Percentiles rank a stretch among this genome's conserved stretches.
These are phyloP conservation scores for Euphorbia peplus DNA, from an alignment of 345 rosid genomes.

Conservation along the genomic window DNA sequence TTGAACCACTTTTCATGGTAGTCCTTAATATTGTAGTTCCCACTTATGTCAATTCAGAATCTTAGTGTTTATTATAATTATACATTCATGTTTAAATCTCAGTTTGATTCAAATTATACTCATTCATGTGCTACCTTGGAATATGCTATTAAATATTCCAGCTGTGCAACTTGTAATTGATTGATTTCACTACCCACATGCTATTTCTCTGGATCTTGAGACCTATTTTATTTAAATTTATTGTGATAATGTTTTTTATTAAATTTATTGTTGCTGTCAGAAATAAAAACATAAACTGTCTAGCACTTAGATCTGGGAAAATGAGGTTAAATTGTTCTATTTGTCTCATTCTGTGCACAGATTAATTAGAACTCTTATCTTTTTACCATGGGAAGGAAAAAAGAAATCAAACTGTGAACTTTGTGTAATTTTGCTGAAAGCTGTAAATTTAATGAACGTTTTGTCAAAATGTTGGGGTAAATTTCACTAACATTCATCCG, in stretches of 20 bases:
- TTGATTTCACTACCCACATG: constrained; percentile 13
- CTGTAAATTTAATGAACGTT: background rate
- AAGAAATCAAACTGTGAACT: no score
- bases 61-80: no score
- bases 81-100: constrained; percentile 8
- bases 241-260: background rate
- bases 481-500: background rate
- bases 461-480: background rate
- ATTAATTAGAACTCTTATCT: background rate
- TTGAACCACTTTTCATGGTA: constrained; percentile 9
- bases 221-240: background rate
- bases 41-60: background rate
- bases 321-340: background rate
- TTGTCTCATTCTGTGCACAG: background rate
- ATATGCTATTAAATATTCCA: constrained; percentile 12
- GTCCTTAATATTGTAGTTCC: background rate
- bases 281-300: background rate
- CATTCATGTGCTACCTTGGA: background rate
- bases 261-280: background rate
- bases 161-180: constrained; percentile 9
- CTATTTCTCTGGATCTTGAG: constrained; percentile 17
- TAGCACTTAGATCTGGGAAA: background rate
- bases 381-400: background rate
- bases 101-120: background rate
- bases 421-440: background rate